Conservation (phyloP, 306 rosid genomes). For the Urtica urens region DNA sequence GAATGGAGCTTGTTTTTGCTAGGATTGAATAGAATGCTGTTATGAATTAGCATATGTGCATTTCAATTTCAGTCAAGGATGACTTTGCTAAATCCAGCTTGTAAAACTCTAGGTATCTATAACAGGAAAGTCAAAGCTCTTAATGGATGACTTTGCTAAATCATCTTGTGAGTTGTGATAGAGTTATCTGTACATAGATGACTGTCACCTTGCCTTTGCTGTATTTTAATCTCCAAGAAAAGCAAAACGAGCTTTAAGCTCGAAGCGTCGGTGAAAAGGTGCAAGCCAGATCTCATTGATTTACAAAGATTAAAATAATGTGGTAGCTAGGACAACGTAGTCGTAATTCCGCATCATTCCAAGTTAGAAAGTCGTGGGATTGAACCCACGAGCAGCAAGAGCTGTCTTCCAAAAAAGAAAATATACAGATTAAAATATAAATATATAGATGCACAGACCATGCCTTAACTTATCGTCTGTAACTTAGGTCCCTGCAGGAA, state of each 20-base stretch:
- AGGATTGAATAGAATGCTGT: slow-evolving; percentile 45
- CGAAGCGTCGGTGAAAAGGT: slow-evolving; percentile 48
- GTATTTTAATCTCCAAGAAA: slow-evolving; percentile 42
- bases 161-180: neutral
- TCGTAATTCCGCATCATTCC: neutral
- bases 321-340: neutral
- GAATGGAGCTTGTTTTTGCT: slow-evolving; percentile 81
- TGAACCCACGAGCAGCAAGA: neutral
- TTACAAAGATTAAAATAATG: neutral
- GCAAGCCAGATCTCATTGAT: neutral
- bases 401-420: too few species aligned
- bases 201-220: slow-evolving; percentile 42
- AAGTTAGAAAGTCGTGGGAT: neutral
- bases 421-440: neutral
- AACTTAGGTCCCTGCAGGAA: too few species aligned
- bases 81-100: slow-evolving; percentile 3
- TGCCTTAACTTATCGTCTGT: neutral
- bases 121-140: slow-evolving; percentile 41
- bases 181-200: slow-evolving; percentile 15
- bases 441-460: too few species aligned
- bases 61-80: neutral
- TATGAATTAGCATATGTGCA: slow-evolving; percentile 1
- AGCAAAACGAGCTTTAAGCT: slow-evolving; percentile 48
- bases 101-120: slow-evolving; percentile 32
- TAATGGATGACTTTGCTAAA: slow-evolving; percentile 12